These are phyloP conservation scores for Microcos paniculata DNA, from an alignment of 345 rosid species.

Conservation along the genomic window DNA sequence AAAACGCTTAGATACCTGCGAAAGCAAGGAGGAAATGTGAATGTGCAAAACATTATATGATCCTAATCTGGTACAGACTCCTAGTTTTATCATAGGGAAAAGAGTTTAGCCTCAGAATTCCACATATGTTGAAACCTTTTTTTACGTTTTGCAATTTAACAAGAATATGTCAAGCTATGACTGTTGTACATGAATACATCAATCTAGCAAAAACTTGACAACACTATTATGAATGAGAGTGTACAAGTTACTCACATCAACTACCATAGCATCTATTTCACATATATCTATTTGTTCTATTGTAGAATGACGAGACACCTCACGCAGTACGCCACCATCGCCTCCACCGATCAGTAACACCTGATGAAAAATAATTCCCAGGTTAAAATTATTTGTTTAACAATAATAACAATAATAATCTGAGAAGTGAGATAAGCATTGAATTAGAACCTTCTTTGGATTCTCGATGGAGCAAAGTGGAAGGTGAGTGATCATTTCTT, in stretches of 20 bases:
- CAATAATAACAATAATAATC: not conserved
- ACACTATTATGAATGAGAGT: not conserved
- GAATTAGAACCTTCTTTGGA: conserved; percentile 36
- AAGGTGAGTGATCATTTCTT: conserved; percentile 54
- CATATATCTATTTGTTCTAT: conserved; percentile 83
- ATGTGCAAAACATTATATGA: not conserved
- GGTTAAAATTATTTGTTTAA: no score
- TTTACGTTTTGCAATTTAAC: not conserved
- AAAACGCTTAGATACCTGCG: conserved; percentile 64
- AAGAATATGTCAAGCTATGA: not conserved
- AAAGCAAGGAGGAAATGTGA: not conserved
- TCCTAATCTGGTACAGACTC: not conserved
- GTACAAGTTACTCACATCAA: conserved; percentile 60
- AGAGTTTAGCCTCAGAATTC: not conserved
- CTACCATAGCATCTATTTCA: conserved; percentile 91
- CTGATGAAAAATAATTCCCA: conserved; percentile 25
- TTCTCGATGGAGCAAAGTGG: conserved; percentile 51
- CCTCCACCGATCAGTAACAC: conserved; percentile 97
- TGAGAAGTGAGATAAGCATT: not conserved
- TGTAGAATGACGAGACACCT: conserved; percentile 79
- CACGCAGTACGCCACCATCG: conserved; percentile 43
- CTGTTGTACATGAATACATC: not conserved
- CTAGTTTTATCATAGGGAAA: not conserved
- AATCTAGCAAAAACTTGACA: not conserved
- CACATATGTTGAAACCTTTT: not conserved